Conservation (phyloP, 345 rosid species). For the Boechera divaricarpa region DNA sequence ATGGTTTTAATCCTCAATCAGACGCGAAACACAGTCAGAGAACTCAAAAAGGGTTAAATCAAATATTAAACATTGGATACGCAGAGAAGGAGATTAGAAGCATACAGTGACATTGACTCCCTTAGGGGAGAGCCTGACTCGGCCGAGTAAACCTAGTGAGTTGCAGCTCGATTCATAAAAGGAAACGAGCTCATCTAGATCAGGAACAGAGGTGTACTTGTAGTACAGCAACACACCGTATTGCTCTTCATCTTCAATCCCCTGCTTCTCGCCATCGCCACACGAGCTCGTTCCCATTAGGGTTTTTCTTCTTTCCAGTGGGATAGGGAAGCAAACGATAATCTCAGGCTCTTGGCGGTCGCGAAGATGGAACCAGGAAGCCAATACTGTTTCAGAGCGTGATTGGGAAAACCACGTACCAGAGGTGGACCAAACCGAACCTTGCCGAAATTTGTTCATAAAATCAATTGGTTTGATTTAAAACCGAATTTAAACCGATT, state of each 20-base stretch:
- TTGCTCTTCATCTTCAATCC: conserved; percentile 40
- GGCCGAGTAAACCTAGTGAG: conserved; percentile 78
- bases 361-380: background rate
- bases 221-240: conserved; percentile 85
- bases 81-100: conserved; percentile 29
- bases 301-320: conserved; percentile 12
- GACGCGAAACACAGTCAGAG: background rate
- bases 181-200: conserved; percentile 65
- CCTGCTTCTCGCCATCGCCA: conserved; percentile 39
- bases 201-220: conserved; percentile 65
- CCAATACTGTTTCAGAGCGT: background rate
- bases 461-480: background rate
- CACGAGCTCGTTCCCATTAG: conserved; percentile 42
- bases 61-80: background rate
- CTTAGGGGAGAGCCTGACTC: conserved; percentile 75
- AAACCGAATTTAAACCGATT: conserved; percentile 7
- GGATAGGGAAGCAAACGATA: background rate
- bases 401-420: background rate
- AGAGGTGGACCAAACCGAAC: conserved; percentile 1
- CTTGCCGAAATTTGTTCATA: background rate
- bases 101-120: conserved; percentile 95
- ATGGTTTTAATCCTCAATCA: background rate
- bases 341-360: background rate
- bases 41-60: conserved; percentile 2
- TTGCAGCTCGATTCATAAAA: conserved; percentile 82